These are phyloP conservation scores for Nakaseomyces glabratus DNA, from an alignment of 1,139 yeast genomes.

Conservation along the genomic window DNA sequence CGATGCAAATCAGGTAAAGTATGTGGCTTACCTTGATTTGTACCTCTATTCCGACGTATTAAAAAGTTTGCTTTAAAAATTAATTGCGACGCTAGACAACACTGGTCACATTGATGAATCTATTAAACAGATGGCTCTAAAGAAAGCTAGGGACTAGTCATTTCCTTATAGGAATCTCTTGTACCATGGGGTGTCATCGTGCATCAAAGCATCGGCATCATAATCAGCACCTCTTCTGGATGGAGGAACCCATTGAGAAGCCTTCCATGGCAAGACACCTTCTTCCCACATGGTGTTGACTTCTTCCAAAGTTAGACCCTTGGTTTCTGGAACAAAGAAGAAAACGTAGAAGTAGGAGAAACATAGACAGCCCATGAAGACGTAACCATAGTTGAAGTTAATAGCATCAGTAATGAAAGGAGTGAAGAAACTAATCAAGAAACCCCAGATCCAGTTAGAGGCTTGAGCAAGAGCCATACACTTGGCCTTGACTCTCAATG, in stretches of 20 bases:
- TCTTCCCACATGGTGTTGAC: conserved; percentile 52
- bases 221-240: conserved; percentile 30
- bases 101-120: neutral
- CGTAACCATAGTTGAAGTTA: conserved; percentile 51
- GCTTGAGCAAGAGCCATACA: conserved; percentile 69
- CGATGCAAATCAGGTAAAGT: too few species aligned
- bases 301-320: conserved; percentile 64
- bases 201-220: conserved; percentile 20
- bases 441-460: conserved; percentile 73
- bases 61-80: too few species aligned
- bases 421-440: conserved; percentile 67
- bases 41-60: too few species aligned
- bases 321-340: conserved; percentile 63
- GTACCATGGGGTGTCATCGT: conserved; percentile 23
- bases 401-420: conserved; percentile 52
- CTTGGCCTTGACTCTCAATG: conserved; percentile 69
- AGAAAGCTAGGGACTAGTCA: conserved; percentile 35
- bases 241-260: conserved; percentile 31
- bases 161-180: conserved; percentile 23
- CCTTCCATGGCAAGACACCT: conserved; percentile 41
- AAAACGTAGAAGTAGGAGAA: conserved; percentile 57
- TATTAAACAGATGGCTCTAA: too few species aligned
- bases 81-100: too few species aligned
- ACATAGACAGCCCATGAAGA: conserved; percentile 61
- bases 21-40: too few species aligned